Evolutionary conservation across 768 basidiomycete genomes (phyloP).

Genomic region (Lactifluus hygrophoroides): DNA sequence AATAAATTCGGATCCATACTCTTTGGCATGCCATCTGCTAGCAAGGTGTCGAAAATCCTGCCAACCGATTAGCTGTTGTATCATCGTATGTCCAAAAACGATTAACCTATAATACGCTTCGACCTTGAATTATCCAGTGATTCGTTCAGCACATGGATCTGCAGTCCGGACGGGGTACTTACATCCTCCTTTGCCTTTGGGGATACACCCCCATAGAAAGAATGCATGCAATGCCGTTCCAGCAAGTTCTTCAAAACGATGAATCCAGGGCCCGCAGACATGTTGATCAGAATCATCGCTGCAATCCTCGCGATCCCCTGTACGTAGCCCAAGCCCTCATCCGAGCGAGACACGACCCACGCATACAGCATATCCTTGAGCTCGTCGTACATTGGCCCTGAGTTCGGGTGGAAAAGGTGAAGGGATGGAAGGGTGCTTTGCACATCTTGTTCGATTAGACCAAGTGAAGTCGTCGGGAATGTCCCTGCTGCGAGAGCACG

Average conservation of each 20-base stretch:
- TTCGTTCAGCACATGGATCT: not conserved
- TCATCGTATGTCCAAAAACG: not conserved
- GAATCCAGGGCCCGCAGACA: slow-evolving; percentile 69
- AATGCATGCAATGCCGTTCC: slow-evolving; percentile 75
- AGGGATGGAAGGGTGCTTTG: slow-evolving; percentile 61
- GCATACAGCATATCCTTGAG: slow-evolving; percentile 78
- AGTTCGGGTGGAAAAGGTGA: slow-evolving; percentile 70
- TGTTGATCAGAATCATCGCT: slow-evolving; percentile 80
- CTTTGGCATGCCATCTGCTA: slow-evolving; percentile 92
- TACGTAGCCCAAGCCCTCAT: slow-evolving; percentile 73
- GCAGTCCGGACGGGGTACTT: slow-evolving; percentile 29
- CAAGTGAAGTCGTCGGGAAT: slow-evolving; percentile 57
- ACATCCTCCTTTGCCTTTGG: slow-evolving; percentile 76
- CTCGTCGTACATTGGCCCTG: slow-evolving; percentile 74
- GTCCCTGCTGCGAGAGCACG: slow-evolving; percentile 54
- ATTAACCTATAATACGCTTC: slow-evolving; percentile 84
- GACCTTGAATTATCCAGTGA: slow-evolving; percentile 40
- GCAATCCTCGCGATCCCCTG: slow-evolving; percentile 64
- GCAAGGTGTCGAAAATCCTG: slow-evolving; percentile 86
- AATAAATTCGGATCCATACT: slow-evolving; percentile 39
- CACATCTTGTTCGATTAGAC: slow-evolving; percentile 68
- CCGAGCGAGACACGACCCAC: slow-evolving; percentile 80
- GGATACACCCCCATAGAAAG: slow-evolving; percentile 69
- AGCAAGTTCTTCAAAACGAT: slow-evolving; percentile 78
- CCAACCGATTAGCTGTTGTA: not conserved